Base-by-base conservation (phyloP, 768 basidiomycete genomes). In the Cystofilobasidium bisporidii region DNA sequence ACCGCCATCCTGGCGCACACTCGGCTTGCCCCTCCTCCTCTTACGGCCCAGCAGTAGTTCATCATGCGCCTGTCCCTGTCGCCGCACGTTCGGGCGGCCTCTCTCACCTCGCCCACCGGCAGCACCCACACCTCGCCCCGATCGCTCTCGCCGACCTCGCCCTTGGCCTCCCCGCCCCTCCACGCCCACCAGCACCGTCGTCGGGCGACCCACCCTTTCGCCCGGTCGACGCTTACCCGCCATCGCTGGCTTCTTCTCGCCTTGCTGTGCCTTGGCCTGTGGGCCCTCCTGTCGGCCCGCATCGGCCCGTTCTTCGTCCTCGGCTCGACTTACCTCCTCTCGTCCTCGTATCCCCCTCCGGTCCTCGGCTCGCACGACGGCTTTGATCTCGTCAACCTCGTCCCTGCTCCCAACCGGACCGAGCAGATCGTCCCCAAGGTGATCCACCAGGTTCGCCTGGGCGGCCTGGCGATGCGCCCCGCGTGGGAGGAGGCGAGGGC, bases 381-480 rank as follows among this genome's bases (percentile, higher is more conserved):
- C 14, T 61, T 61, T 47, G 60, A 61, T 18, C 60, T 61, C 12
- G 60, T 18, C 60, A 11, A 61, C 20, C 60, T 61, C 60, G 26
- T 3, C 28, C 53, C 53, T 1, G n/a, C 41, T 1, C 60, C 60
- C 3, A 22, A n/a, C 15, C 15, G 43, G 5, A 28, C 40, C 3
- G 28, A 2, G 5, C 36, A 61, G 60, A 24, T 61, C n/a, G 60
- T 61, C 30, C 60, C 60, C 5, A 38, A 43, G 20, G 26, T 61
- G 26, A 61, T 61, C 41, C 60, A 61, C 28, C 60, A 61, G 41
- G 60, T 45, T 6, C 60, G 41, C 26, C 60, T 61, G 8, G 60
- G 58, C 30, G 58, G 58, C 12, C 41, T 61, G 26, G 60, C 38
- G 22, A 61, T 61, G 60, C 38, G 60, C 2, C 60, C 60, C 3